Evolutionary conservation across 805 yeast species (phyloP).

Genomic region (Sugiyamaella qingdaonensis): DNA sequence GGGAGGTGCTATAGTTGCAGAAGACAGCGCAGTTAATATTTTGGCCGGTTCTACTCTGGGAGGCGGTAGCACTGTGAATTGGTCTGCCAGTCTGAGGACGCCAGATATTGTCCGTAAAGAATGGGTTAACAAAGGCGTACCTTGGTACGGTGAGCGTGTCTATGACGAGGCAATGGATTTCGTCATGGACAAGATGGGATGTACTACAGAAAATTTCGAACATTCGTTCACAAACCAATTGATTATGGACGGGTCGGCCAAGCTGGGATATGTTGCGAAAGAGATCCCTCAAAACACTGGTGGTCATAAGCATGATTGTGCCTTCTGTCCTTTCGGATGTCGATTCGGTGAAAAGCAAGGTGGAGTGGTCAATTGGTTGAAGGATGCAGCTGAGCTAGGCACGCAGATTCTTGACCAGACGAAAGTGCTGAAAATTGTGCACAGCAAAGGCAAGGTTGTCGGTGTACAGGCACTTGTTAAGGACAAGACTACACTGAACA

Average conservation of each 20-base stretch:
- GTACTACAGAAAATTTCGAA: conserved; percentile 34
- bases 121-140: conserved; percentile 46
- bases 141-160: conserved; percentile 41
- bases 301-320: conserved; percentile 43
- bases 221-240: conserved; percentile 45
- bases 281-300: conserved; percentile 46
- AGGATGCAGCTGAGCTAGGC: conserved; percentile 45
- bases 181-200: conserved; percentile 49
- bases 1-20: conserved; percentile 37
- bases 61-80: conserved; percentile 55
- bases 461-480: conserved; percentile 42
- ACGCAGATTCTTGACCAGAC: conserved; percentile 45
- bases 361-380: conserved; percentile 47
- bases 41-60: conserved; percentile 55
- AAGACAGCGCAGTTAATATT: conserved; percentile 35
- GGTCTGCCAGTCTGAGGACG: conserved; percentile 51
- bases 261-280: conserved; percentile 42
- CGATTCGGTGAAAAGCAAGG: conserved; percentile 51
- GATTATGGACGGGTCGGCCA: conserved; percentile 42
- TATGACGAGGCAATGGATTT: conserved; percentile 45
- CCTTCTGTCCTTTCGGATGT: conserved; percentile 47
- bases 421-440: conserved; percentile 38
- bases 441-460: conserved; percentile 40
- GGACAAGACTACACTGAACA: conserved; percentile 22
- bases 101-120: conserved; percentile 49